Conservation (phyloP, 805 yeast genomes). For the Dipodascus albidus region DNA sequence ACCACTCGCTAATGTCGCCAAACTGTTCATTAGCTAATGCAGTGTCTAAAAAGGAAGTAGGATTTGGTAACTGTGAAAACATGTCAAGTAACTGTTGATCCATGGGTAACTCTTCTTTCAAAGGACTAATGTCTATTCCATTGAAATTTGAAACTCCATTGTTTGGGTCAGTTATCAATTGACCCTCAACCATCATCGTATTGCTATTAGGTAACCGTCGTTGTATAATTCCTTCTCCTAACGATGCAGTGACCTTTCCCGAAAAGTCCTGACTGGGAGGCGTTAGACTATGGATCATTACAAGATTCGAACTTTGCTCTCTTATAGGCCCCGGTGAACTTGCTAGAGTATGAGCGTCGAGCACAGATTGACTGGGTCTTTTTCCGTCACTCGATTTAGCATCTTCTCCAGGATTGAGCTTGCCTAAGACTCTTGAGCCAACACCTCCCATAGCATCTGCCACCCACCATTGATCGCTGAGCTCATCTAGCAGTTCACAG, state of each 20-base stretch:
- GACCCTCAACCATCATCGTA: background rate
- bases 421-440: conserved; percentile 22
- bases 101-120: conserved; percentile 6
- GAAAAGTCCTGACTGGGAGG: too few species aligned
- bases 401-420: conserved; percentile 3
- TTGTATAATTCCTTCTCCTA: too few species aligned
- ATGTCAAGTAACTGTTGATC: conserved; percentile 21
- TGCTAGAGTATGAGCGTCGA: too few species aligned
- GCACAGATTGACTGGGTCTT: too few species aligned
- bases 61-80: conserved; percentile 26
- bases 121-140: conserved; percentile 1
- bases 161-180: background rate
- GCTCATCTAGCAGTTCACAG: conserved; percentile 18
- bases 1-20: conserved; percentile 16
- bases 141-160: background rate
- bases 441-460: conserved; percentile 27
- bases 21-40: conserved; percentile 19
- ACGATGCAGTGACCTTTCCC: too few species aligned
- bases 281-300: too few species aligned
- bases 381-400: too few species aligned
- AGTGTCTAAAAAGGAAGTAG: conserved; percentile 23
- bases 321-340: too few species aligned
- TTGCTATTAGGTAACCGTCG: background rate
- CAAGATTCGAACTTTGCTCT: too few species aligned
- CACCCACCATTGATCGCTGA: conserved; percentile 26